A percentile compares a stretch with the other conserved stretches of the same genome.
Conservation (phyloP, 768 basidiomycete species). For the Suillus discolor region DNA sequence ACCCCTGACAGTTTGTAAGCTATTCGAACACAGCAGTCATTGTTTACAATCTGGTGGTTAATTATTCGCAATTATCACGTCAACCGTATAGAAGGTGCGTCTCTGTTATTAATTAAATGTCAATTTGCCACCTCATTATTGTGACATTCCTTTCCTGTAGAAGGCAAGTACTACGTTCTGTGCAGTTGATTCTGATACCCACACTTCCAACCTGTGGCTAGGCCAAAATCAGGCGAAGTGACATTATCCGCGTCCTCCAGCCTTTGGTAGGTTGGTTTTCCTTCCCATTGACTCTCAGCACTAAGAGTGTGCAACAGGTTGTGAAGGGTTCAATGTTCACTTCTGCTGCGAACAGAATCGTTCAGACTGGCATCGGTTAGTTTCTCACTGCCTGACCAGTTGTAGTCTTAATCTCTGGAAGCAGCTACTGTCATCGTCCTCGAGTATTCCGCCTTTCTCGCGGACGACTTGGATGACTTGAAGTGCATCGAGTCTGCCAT, state of each 20-base stretch:
- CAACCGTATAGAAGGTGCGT: background rate
- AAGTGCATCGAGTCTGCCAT: too few species aligned
- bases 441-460: too few species aligned
- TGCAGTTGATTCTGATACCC: background rate
- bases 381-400: too few species aligned
- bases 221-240: accelerated
- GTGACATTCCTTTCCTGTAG: background rate
- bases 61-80: too few species aligned
- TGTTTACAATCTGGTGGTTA: too few species aligned
- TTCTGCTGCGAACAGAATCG: background rate
- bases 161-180: background rate
- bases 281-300: background rate
- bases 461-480: too few species aligned
- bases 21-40: too few species aligned
- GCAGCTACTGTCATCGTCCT: too few species aligned
- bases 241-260: background rate
- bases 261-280: background rate
- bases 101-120: background rate
- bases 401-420: too few species aligned
- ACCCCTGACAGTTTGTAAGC: too few species aligned
- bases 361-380: too few species aligned
- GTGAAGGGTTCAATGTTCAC: background rate
- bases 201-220: background rate
- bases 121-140: background rate
- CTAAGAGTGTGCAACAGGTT: background rate